These are phyloP conservation scores for Ceratobasidium theobromae DNA, from an alignment of 1,284 basidiomycete species.

Conservation along the genomic window DNA sequence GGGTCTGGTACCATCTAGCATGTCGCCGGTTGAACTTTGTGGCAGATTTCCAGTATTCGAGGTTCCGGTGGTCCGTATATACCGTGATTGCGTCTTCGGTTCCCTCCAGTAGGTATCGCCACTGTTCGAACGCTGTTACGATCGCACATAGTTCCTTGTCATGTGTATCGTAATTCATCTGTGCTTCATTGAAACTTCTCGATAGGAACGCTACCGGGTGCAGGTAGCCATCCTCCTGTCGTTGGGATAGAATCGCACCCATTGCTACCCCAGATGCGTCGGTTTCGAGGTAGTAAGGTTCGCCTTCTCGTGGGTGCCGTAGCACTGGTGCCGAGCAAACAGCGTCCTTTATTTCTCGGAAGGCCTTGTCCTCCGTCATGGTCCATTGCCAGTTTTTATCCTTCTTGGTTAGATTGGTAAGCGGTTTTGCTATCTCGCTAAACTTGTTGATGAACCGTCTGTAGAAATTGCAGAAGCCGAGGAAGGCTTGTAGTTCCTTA, in stretches of 20 bases:
- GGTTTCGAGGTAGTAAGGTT: too few species aligned
- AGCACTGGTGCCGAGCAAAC: too few species aligned
- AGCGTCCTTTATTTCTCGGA: too few species aligned
- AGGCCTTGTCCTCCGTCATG: too few species aligned
- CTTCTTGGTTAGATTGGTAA: constrained; percentile 39
- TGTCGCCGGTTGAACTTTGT: too few species aligned
- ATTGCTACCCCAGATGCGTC: too few species aligned
- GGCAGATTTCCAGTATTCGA: constrained; percentile 31
- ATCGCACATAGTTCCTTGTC: constrained; percentile 44
- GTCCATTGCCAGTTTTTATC: too few species aligned
- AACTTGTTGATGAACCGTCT: constrained; percentile 42
- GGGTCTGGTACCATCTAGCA: too few species aligned
- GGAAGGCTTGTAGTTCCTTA: constrained; percentile 37
- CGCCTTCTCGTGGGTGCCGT: too few species aligned
- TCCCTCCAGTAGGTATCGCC: too few species aligned
- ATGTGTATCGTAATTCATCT: constrained; percentile 43
- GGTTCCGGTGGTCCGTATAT: constrained; percentile 21
- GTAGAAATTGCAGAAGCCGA: constrained; percentile 44
- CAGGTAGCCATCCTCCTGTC: not conserved
- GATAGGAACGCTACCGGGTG: constrained; percentile 4
- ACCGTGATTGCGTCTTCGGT: too few species aligned
- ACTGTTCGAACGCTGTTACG: constrained; percentile 4
- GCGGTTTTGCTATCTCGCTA: constrained; percentile 38
- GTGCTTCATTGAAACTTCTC: constrained; percentile 34
- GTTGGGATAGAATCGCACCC: too few species aligned